Evolutionary conservation across 2,329 filamentous ascomycete species (phyloP), one percentile per base, ranked within the genome.

Genomic region (Colletotrichum sidae): DNA sequence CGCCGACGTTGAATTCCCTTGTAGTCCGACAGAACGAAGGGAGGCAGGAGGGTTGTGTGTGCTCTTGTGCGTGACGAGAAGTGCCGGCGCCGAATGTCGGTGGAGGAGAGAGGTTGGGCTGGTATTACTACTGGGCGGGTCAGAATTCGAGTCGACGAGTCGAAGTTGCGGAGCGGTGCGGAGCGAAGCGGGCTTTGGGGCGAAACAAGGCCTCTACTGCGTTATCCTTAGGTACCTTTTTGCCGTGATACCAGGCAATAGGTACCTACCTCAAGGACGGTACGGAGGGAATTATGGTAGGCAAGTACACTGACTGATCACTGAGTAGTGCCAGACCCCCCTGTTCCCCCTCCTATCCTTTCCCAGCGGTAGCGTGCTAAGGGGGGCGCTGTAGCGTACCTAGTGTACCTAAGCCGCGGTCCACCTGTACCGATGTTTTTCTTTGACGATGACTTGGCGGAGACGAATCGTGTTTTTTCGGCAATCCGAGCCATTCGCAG

Each of bases 31-130:
- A 52, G 54, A 25, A 25, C 10, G n/a, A 41, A 38, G 17, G 44
- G 50, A 34, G 45, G 51, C 33, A 49, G 55, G 33, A 37, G 11
- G 25, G 35, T 34, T n/a, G 55, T 46, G 49, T 47, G 38, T 44
- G 41, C 44, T 49, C 25, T 39, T 41, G 45, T 56, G 58, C 56
- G 61, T 56, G 52, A 56, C 51, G 25, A 65, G 52, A 65, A 62
- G 34, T 65, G 62, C 62, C 62, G 62, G 52, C 62, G 62, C 62
- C 62, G 62, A 65, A 41, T 52, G 62, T 65, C 58, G 58, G 62
- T 65, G 62, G 62, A 65, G 46, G 62, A 56, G 62, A 51, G 52
- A 65, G 62, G 62, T 65, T 65, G 62, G 62, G 62, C 62, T 62
- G 58, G 46, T 47, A 17, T 17, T 17, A 25, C 25, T 25, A 5